These are phyloP conservation scores for Cardamine occulta DNA, from an alignment of 345 rosid species.

Conservation along the genomic window DNA sequence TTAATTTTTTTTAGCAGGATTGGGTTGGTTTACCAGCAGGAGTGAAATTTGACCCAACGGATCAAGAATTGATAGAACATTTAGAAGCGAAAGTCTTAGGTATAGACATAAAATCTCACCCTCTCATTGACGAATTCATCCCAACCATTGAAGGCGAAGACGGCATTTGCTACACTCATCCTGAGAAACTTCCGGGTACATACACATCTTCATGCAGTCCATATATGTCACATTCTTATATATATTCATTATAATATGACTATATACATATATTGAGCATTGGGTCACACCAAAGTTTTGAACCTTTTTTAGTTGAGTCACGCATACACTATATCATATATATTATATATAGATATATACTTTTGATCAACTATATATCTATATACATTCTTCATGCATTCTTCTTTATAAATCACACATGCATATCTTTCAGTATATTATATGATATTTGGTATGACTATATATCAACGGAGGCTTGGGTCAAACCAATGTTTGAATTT, in stretches of 20 bases:
- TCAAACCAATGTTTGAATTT: constrained; percentile 7
- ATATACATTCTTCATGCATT: not conserved
- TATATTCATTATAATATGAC: constrained; percentile 8
- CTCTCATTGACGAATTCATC: constrained; percentile 96
- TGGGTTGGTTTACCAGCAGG: constrained; percentile 99
- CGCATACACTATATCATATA: not conserved
- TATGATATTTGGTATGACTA: constrained; percentile 21
- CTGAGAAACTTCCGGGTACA: constrained; percentile 97
- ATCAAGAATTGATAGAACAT: constrained; percentile 97
- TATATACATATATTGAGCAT: not conserved
- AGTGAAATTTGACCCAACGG: constrained; percentile 99
- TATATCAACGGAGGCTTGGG: not conserved
- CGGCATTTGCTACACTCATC: constrained; percentile 99
- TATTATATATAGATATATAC: not conserved
- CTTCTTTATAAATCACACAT: constrained; percentile 5
- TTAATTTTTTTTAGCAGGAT: constrained; percentile 58
- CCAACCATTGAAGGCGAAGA: constrained; percentile 99
- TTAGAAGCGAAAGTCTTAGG: constrained; percentile 94
- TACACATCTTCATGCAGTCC: not conserved
- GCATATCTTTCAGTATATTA: constrained; percentile 8
- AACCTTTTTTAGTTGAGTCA: constrained; percentile 4
- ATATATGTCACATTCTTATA: constrained; percentile 9
- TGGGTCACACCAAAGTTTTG: constrained; percentile 38
- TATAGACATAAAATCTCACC: constrained; percentile 89
- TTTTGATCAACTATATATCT: not conserved